A percentile compares a stretch with the other conserved stretches of the same genome.
These are phyloP conservation scores for Dendrostoma leiphaemia DNA, from an alignment of 2,329 filamentous ascomycete species.

Conservation along the genomic window DNA sequence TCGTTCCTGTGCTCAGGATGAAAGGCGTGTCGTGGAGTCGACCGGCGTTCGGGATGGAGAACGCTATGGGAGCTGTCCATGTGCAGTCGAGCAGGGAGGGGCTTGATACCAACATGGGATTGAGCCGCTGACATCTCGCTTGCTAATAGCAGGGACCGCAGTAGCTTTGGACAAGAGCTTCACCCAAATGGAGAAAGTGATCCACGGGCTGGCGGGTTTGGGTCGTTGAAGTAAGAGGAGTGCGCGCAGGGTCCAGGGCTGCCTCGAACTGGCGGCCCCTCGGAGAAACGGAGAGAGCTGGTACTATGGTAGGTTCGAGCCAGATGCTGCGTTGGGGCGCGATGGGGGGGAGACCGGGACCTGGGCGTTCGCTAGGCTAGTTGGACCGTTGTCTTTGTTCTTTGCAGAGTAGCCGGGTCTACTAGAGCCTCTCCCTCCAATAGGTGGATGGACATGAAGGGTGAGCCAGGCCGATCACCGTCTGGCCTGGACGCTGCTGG, in stretches of 20 bases:
- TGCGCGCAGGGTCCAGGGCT: constrained; percentile 9
- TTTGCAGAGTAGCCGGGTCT: too few relatives aligned
- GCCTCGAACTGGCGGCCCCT: constrained; percentile 9
- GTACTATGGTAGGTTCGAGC: constrained; percentile 4
- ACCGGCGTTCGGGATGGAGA: constrained; percentile 27
- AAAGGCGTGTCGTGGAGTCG: constrained; percentile 31
- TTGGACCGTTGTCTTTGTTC: too few relatives aligned
- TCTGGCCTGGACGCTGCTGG: too few relatives aligned
- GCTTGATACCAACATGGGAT: constrained; percentile 30
- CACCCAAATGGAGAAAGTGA: constrained; percentile 23
- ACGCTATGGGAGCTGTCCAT: constrained; percentile 32
- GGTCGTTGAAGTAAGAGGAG: constrained; percentile 6
- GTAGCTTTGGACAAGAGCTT: constrained; percentile 6
- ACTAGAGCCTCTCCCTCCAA: too few relatives aligned
- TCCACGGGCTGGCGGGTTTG: constrained; percentile 23
- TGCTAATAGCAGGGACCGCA: constrained; percentile 21
- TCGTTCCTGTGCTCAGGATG: constrained; percentile 35
- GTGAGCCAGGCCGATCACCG: too few relatives aligned
- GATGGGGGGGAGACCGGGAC: too few relatives aligned
- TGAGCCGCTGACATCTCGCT: constrained; percentile 40
- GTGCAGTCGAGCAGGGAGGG: constrained; percentile 30
- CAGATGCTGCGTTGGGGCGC: constrained; percentile 2
- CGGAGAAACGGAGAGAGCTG: constrained; percentile 7
- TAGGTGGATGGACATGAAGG: too few relatives aligned
- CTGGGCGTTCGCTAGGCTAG: too few relatives aligned